These are phyloP conservation scores for Brachypodium distachyon DNA, from an alignment of 202 grass and related monocot species.

Conservation along the genomic window DNA sequence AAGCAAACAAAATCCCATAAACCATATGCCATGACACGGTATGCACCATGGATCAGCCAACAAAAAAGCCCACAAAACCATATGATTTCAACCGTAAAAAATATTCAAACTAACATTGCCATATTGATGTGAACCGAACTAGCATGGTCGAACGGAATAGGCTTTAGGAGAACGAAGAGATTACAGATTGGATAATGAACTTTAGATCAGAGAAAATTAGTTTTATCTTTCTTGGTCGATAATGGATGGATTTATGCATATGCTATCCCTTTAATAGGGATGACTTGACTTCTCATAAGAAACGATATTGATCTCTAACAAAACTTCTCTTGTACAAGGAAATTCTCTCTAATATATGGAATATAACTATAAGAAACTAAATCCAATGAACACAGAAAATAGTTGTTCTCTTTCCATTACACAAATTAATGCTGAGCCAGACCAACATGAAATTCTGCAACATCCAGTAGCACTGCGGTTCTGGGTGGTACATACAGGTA, in stretches of 20 bases:
- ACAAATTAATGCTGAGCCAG: not conserved
- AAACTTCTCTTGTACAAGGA: not conserved
- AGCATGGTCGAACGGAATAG: not conserved
- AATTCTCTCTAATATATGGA: not conserved
- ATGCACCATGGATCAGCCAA: too few species aligned
- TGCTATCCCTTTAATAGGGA: not conserved
- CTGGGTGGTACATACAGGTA: not conserved
- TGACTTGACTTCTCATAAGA: not conserved
- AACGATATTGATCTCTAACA: not conserved
- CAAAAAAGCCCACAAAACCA: too few species aligned
- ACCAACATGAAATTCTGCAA: not conserved
- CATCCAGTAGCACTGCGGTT: not conserved
- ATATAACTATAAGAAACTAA: not conserved
- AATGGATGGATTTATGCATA: not conserved
- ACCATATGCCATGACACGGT: too few species aligned
- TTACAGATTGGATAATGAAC: not conserved
- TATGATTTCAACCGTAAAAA: not conserved
- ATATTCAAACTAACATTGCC: not conserved
- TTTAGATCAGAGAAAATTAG: not conserved
- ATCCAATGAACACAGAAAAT: not conserved
- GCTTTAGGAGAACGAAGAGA: not conserved
- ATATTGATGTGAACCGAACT: not conserved
- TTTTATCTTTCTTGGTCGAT: not conserved
- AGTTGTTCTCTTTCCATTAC: not conserved
- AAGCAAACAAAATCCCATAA: too few species aligned